Evolutionary conservation across 163 green algal species (phyloP).

Genomic region (Scenedesmus sp.): DNA sequence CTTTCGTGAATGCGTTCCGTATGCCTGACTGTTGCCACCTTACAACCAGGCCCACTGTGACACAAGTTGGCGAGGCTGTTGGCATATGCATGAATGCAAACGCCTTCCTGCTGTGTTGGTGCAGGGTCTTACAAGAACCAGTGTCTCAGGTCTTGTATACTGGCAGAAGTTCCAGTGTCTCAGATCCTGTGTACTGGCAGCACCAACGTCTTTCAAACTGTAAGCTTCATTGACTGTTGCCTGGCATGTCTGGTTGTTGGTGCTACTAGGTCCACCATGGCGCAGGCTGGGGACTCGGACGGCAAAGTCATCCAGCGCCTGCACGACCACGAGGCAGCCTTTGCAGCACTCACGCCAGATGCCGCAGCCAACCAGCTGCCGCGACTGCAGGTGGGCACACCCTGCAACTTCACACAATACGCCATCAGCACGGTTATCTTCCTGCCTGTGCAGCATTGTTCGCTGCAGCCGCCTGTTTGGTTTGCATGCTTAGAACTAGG

Average conservation of each 20-base stretch:
- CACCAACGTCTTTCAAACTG: too few relatives aligned
- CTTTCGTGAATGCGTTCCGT: background rate
- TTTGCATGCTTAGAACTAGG: background rate
- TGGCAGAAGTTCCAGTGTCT: too few relatives aligned
- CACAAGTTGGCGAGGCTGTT: conserved; percentile 68
- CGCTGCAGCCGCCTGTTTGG: background rate
- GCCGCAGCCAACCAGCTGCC: conserved; percentile 84
- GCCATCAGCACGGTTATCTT: background rate
- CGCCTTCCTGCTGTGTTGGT: too few relatives aligned
- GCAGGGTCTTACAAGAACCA: too few relatives aligned
- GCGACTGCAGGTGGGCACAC: conserved; percentile 74
- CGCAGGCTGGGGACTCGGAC: conserved; percentile 70
- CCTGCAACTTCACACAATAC: background rate
- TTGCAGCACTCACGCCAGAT: conserved; percentile 74
- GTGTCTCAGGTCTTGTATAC: too few relatives aligned
- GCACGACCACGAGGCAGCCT: conserved; percentile 61
- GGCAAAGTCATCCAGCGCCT: conserved; percentile 68
- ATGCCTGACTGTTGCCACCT: background rate
- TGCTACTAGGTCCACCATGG: conserved; percentile 59
- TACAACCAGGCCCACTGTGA: background rate
- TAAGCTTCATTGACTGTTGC: too few relatives aligned
- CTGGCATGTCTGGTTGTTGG: background rate
- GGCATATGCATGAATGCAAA: too few relatives aligned
- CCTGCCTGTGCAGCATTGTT: background rate
- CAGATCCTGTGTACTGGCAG: too few relatives aligned